Evolutionary conservation across 495 filamentous ascomycete species (phyloP).

Genomic region (Hypoxylon intermedium): DNA sequence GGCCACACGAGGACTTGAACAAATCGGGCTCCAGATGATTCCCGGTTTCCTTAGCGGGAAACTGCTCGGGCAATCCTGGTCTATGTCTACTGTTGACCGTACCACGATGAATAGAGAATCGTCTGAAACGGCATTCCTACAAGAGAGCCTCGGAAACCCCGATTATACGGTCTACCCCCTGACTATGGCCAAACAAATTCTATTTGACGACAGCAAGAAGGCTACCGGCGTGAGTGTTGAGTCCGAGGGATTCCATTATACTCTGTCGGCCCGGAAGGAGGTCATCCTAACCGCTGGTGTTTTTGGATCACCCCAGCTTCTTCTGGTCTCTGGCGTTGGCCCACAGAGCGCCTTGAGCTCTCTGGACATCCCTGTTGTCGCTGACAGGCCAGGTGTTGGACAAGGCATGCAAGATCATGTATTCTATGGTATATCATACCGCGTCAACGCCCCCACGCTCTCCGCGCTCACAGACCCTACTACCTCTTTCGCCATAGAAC

Average conservation of each 20-base stretch:
- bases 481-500: neutral
- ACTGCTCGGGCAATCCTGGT: neutral
- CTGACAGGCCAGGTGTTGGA: constrained; percentile 55
- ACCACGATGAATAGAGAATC: neutral
- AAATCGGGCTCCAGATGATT: constrained; percentile 48
- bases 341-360: constrained; percentile 43
- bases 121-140: neutral
- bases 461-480: constrained; percentile 8
- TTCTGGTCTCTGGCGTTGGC: constrained; percentile 61
- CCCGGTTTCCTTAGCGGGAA: neutral
- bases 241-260: neutral
- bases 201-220: constrained; percentile 15
- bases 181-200: constrained; percentile 14
- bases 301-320: constrained; percentile 56
- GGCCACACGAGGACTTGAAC: constrained; percentile 38
- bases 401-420: constrained; percentile 55
- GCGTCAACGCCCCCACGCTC: constrained; percentile 37
- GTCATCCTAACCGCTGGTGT: constrained; percentile 55
- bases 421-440: constrained; percentile 36
- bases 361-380: constrained; percentile 48
- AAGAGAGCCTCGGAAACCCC: neutral
- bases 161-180: constrained; percentile 14
- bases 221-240: constrained; percentile 17
- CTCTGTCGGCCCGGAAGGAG: constrained; percentile 47
- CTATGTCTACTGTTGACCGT: neutral